phyloP scores from a whole-genome alignment of 345 rosid species.

The Acer campestre region DNA sequence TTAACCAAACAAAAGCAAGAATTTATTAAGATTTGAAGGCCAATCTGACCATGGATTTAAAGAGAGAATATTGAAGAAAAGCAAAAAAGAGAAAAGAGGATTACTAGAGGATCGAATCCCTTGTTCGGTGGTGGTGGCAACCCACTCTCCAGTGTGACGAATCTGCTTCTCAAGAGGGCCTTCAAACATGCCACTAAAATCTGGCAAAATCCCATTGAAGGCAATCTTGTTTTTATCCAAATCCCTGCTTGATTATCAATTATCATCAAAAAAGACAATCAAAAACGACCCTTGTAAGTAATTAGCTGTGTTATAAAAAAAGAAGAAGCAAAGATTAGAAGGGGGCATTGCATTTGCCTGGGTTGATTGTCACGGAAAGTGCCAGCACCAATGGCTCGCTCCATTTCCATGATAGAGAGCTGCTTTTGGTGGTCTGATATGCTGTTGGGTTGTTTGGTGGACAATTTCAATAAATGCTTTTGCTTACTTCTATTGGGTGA shows the following conservation, averaged over 20 bases:
- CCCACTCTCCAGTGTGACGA: slow-evolving; percentile 72
- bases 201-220: slow-evolving; percentile 51
- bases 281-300: not conserved
- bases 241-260: slow-evolving; percentile 34
- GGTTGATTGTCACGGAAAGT: slow-evolving; percentile 68
- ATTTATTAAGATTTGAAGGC: too few relatives aligned
- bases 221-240: slow-evolving; percentile 43
- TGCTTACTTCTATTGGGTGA: slow-evolving; percentile 10
- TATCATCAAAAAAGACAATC: not conserved
- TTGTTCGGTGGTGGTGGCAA: slow-evolving; percentile 46
- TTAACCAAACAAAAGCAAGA: too few relatives aligned
- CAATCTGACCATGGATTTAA: too few relatives aligned
- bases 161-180: slow-evolving; percentile 63
- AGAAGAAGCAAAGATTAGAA: not conserved
- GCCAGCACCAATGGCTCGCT: slow-evolving; percentile 84
- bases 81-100: not conserved
- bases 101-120: slow-evolving; percentile 63
- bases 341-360: slow-evolving; percentile 28
- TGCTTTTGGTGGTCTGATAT: slow-evolving; percentile 24
- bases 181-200: slow-evolving; percentile 46
- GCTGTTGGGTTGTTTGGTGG: slow-evolving; percentile 12
- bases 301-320: not conserved
- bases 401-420: slow-evolving; percentile 55
- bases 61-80: not conserved
- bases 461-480: not conserved